Percentiles rank a stretch among this genome's conserved stretches.
Evolutionary conservation across 441 rosid genomes (phyloP).

Genomic region (Capsella rubella): DNA sequence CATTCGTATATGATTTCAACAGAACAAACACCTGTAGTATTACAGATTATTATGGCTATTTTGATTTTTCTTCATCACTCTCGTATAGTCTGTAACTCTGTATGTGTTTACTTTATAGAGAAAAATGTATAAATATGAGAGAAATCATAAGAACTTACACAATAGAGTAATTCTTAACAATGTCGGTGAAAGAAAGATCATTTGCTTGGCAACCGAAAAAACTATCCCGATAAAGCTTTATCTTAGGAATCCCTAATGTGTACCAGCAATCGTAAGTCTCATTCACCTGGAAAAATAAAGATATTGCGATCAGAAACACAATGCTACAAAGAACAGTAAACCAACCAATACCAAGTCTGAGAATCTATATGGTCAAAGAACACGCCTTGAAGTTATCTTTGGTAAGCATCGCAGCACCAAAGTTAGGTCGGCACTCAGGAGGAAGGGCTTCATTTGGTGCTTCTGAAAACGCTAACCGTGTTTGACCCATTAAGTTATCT

Average conservation of each 20-base stretch:
- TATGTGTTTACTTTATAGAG: slow-evolving; percentile 18
- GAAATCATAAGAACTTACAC: slow-evolving; percentile 60
- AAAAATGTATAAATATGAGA: slow-evolving; percentile 2
- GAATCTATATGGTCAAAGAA: not conserved
- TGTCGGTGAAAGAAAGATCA: slow-evolving; percentile 66
- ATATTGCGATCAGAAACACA: slow-evolving; percentile 15
- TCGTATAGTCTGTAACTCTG: not conserved
- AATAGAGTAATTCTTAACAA: slow-evolving; percentile 54
- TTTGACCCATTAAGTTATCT: slow-evolving; percentile 73
- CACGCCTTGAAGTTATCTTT: slow-evolving; percentile 83
- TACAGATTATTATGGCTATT: not conserved
- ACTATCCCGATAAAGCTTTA: slow-evolving; percentile 71
- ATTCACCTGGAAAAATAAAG: slow-evolving; percentile 61
- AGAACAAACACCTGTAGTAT: slow-evolving; percentile 7
- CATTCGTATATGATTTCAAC: slow-evolving; percentile 2
- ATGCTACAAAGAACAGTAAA: not conserved
- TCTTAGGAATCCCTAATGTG: slow-evolving; percentile 62
- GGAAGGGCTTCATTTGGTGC: slow-evolving; percentile 96
- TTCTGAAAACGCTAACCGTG: slow-evolving; percentile 70
- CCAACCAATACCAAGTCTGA: not conserved
- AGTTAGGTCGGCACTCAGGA: slow-evolving; percentile 79
- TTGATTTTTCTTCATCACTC: not conserved
- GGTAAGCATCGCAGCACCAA: slow-evolving; percentile 72
- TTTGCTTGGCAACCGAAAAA: slow-evolving; percentile 75
- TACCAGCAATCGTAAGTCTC: slow-evolving; percentile 96